Percentiles rank a stretch among this genome's conserved stretches.
These are phyloP conservation scores for Colletotrichum magnum DNA, from an alignment of 2,329 filamentous ascomycete species.

Conservation along the genomic window DNA sequence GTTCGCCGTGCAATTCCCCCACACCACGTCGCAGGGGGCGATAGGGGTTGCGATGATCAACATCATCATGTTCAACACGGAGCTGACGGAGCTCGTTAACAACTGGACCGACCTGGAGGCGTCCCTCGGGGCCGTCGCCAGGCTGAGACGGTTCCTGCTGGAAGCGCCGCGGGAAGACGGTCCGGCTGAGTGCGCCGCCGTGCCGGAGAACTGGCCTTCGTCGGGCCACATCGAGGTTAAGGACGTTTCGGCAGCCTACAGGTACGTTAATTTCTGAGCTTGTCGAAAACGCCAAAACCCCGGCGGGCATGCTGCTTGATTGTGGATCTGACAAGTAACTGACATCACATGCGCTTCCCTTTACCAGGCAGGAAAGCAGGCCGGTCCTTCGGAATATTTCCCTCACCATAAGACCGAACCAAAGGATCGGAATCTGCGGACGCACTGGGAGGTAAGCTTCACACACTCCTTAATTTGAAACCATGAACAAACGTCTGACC, in stretches of 20 bases:
- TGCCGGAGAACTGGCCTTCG: slow-evolving; percentile 34
- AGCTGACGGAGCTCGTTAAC: background rate
- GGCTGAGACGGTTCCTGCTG: slow-evolving; percentile 47
- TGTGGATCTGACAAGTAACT: background rate
- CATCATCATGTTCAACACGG: background rate
- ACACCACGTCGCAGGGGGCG: background rate
- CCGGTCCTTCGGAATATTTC: slow-evolving; percentile 35
- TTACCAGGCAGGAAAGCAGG: background rate
- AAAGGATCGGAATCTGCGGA: slow-evolving; percentile 53
- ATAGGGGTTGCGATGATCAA: background rate
- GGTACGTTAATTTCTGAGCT: slow-evolving; percentile 2
- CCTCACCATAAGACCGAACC: slow-evolving; percentile 47
- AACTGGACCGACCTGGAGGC: slow-evolving; percentile 49
- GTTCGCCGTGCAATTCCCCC: slow-evolving; percentile 52
- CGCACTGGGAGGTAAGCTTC: slow-evolving; percentile 48
- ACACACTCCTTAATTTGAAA: background rate
- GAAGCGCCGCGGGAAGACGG: slow-evolving; percentile 47
- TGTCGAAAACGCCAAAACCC: background rate
- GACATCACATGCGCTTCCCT: background rate
- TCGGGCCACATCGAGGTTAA: slow-evolving; percentile 36
- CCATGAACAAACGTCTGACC: background rate
- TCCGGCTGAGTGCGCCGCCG: background rate
- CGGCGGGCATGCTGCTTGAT: background rate
- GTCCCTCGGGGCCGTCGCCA: slow-evolving; percentile 46
- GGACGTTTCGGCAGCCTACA: slow-evolving; percentile 34